These are phyloP conservation scores for Calonectria hawksworthii DNA, from an alignment of 2,329 filamentous ascomycete genomes.

Conservation along the genomic window DNA sequence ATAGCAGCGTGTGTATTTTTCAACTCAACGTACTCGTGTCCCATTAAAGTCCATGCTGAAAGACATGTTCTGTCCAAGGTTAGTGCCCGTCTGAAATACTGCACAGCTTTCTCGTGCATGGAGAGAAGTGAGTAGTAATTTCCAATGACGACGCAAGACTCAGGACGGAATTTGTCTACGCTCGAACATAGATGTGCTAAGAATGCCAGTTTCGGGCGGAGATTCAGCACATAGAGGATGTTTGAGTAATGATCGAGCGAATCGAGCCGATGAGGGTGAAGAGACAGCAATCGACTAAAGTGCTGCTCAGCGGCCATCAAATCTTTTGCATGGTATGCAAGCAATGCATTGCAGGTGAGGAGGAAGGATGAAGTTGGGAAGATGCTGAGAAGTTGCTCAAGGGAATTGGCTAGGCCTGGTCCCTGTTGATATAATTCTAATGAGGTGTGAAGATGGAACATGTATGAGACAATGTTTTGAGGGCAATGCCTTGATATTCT, in stretches of 20 bases:
- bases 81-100: conserved; percentile 95
- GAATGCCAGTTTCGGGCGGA: conserved; percentile 91
- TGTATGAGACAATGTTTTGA: conserved; percentile 91
- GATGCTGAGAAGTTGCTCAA: conserved; percentile 84
- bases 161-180: conserved; percentile 95
- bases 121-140: conserved; percentile 98
- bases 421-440: conserved; percentile 93
- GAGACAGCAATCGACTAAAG: conserved; percentile 85
- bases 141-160: conserved; percentile 96
- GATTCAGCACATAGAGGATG: conserved; percentile 92
- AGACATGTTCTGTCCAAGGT: conserved; percentile 92
- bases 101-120: conserved; percentile 96
- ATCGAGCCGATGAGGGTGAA: conserved; percentile 82
- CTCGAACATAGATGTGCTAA: conserved; percentile 91
- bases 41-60: conserved; percentile 98
- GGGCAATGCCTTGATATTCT: conserved; percentile 81
- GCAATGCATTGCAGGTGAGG: conserved; percentile 87
- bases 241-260: conserved; percentile 97
- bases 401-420: conserved; percentile 78
- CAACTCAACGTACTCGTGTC: conserved; percentile 97
- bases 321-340: conserved; percentile 92
- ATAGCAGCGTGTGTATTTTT: conserved; percentile 99
- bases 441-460: conserved; percentile 92
- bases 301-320: conserved; percentile 76
- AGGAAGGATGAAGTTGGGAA: conserved; percentile 93